Base-by-base conservation (phyloP, 139 green algal genomes). In the Volvox reticuliferus region DNA sequence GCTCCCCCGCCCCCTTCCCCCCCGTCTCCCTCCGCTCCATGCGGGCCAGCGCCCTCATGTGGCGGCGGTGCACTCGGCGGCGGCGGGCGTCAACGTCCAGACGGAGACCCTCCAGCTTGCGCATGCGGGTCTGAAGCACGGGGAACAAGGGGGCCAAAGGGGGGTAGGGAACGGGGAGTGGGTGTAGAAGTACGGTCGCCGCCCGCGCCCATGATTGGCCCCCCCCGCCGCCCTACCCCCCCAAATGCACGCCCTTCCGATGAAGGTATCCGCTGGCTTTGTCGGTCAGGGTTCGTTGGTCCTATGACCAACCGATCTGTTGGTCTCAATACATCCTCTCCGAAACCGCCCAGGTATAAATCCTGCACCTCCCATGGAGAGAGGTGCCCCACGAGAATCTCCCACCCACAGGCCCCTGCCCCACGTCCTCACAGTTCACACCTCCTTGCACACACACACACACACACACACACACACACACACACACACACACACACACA, bases 11-110 rank as follows among this genome's bases (percentile, higher is more conserved):
- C 65, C 35, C 61, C 35, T 16, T 32, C 50, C 30, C 30, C 44
- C 30, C 28, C 1, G 37, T 33, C 44, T 63, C 65, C 44, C 87
- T 62, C 28, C 87, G 32, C 77, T 86, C 87, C 91, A 93, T 90
- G 68, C 79, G 73, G 12, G 12, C 32, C 71, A 91, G 75, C 0
- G 73, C 63, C 20, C 37, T 24, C 87, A 88, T 88, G 84, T 87
- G 87, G 55, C 79, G 86, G 30, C 35, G 32, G 71, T 93, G 91
- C n/a, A 89, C 89, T 50, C 78, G 77, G 55, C 95, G 93, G 67
- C 96, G 92, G 24, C 95, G 93, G 0, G 94, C 94, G 89, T 98
- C 97, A 82, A 98, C 96, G 73, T 97, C 93, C 69, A 96, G 79
- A 0, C 96, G 89, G 79, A 98, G 90, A 1, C 79, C 79, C 86